Evolutionary conservation across 371 early-diverging fungal species (phyloP).

Genomic region (Rhizomucor miehei): DNA sequence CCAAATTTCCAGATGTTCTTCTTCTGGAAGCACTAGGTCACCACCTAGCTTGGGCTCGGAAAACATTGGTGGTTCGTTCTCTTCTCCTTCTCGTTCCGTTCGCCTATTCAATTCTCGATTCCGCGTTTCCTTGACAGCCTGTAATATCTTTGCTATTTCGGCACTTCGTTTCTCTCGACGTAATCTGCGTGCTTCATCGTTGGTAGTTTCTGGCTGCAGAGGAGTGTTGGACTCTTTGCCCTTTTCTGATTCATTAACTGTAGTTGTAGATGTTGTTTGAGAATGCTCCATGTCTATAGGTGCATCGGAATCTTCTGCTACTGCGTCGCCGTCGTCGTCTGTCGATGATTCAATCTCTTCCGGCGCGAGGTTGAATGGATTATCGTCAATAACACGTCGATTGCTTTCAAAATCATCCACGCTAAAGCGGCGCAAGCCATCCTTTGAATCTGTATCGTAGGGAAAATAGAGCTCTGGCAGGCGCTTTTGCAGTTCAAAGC

Average conservation of each 20-base stretch:
- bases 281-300: background rate
- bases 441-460: constrained; percentile 8
- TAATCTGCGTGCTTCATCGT: background rate
- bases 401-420: background rate
- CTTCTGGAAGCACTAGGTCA: background rate
- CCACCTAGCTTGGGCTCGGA: background rate
- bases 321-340: constrained; percentile 7
- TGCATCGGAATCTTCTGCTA: background rate
- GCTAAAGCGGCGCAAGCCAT: background rate
- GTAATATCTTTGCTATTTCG: constrained; percentile 10
- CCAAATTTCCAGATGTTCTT: constrained; percentile 10
- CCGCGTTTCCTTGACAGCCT: background rate
- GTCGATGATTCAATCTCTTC: constrained; percentile 3
- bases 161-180: constrained; percentile 7
- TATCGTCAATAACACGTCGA: background rate
- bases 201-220: background rate
- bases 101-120: background rate
- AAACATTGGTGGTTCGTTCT: background rate
- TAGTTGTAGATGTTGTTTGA: background rate
- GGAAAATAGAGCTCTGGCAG: constrained; percentile 13
- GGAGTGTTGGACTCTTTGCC: background rate
- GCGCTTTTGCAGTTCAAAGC: constrained; percentile 9
- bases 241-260: background rate
- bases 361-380: constrained; percentile 3
- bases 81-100: background rate